Base-by-base conservation (phyloP, 2,329 filamentous ascomycete genomes). In the Pseudocercospora macadamiae region DNA sequence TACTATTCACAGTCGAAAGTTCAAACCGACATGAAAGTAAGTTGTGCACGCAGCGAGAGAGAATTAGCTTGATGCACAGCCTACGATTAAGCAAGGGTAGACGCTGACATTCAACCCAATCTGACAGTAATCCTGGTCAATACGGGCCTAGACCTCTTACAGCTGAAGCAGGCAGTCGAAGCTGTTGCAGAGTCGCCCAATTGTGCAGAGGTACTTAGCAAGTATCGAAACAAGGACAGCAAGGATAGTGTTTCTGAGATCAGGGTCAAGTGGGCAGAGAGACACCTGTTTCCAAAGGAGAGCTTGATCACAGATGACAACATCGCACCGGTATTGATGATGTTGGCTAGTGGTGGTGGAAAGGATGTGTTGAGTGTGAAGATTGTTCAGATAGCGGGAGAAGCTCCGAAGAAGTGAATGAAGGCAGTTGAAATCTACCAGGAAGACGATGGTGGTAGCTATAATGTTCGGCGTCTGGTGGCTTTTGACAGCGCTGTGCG, bases 231-330 rank as follows among this genome's bases (percentile, higher is more conserved):
- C 63, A 72, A 68, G 57, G 64, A 66, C 32, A 59, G 28, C 26
- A 65, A 45, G 44, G 70, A 73, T 39, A 57, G 60, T 5, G 71
- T 76, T 16, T 63, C 58, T 16, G 64, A 70, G 30, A 57, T 75
- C 53, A 72, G 66, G 57, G 72, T 74, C 26, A 67, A 65, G 45
- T 75, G 73, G 73, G 63, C 65, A 14, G 58, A 56, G 4, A 67
- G 66, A n/a, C 71, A 69, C 4, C 58, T 71, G 10, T 76, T 67
- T 42, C 72, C 73, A 4, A 67, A 65, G 48, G 60, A 66, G 51
- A 75, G 73, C n/a, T 32, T 72, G 18, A 21, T 75, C 49, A 75
- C 72, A 12, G 67, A 71, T 19, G 70, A 71, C 19, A 75, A 75
- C 60, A 56, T 65, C 28, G 67, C 67, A 58, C 64, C 73, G 4